These are phyloP conservation scores for Fusarium pseudonygamai DNA, from an alignment of 2,329 filamentous ascomycete genomes.

Conservation along the genomic window DNA sequence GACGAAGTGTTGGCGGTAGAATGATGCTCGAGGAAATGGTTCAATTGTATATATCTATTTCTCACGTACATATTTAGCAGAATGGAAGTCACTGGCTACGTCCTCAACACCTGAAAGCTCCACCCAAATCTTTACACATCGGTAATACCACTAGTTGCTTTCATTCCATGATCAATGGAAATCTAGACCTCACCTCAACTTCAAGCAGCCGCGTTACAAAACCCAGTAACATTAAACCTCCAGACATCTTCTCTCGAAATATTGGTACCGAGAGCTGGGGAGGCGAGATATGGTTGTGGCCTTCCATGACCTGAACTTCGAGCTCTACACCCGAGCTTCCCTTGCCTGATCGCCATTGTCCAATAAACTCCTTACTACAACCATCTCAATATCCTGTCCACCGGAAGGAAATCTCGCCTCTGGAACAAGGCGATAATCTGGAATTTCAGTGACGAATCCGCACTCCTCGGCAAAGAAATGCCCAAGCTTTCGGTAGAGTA, in stretches of 20 bases:
- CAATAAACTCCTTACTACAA: background rate
- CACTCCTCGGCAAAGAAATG: background rate
- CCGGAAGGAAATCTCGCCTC: background rate
- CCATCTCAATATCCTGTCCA: background rate
- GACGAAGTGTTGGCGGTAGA: too few species aligned
- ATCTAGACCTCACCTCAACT: background rate
- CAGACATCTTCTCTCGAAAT: background rate
- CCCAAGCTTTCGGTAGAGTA: background rate
- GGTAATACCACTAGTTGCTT: rapidly evolving
- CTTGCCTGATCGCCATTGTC: background rate
- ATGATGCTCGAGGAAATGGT: background rate
- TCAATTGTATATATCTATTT: background rate
- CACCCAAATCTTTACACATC: rapidly evolving
- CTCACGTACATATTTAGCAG: background rate
- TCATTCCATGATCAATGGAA: rapidly evolving
- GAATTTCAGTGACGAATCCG: background rate
- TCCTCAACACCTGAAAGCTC: too few species aligned
- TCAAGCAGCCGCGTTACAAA: background rate
- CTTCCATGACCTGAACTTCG: background rate
- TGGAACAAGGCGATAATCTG: background rate
- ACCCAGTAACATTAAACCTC: background rate
- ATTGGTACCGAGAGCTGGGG: background rate
- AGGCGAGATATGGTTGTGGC: background rate
- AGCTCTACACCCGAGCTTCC: background rate
- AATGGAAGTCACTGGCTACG: background rate